Evolutionary conservation across 2,329 filamentous ascomycete species (phyloP).

Genomic region (Calonectria hawksworthii): DNA sequence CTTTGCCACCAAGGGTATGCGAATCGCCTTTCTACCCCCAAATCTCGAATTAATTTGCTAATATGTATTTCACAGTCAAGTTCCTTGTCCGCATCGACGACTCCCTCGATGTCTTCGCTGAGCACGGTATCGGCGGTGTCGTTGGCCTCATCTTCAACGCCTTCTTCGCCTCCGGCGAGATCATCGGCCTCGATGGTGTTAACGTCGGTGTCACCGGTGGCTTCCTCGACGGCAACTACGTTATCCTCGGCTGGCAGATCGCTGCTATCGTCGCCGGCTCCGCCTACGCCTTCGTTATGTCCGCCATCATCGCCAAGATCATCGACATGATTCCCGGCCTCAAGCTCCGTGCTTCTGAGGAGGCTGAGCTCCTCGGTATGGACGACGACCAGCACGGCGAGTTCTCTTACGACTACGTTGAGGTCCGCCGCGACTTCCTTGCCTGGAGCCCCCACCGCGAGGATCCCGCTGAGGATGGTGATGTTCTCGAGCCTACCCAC

Average conservation of each 20-base stretch:
- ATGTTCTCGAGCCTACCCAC: slow-evolving; percentile 75
- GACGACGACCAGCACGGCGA: slow-evolving; percentile 92
- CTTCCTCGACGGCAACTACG: slow-evolving; percentile 82
- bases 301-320: slow-evolving; percentile 78
- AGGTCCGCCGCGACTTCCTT: slow-evolving; percentile 89
- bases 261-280: slow-evolving; percentile 79
- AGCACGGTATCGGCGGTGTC: slow-evolving; percentile 78
- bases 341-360: slow-evolving; percentile 83
- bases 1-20: slow-evolving; percentile 72
- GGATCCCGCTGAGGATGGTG: slow-evolving; percentile 72
- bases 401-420: slow-evolving; percentile 92
- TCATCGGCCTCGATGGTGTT: slow-evolving; percentile 82
- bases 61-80: slow-evolving; percentile 59
- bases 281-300: slow-evolving; percentile 80
- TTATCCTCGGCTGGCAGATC: slow-evolving; percentile 83
- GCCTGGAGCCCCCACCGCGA: slow-evolving; percentile 85
- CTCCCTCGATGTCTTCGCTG: slow-evolving; percentile 79
- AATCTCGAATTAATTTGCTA: slow-evolving; percentile 26
- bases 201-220: slow-evolving; percentile 78
- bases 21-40: not conserved
- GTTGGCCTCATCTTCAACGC: slow-evolving; percentile 81
- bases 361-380: slow-evolving; percentile 89
- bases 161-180: slow-evolving; percentile 77
- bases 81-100: slow-evolving; percentile 76
- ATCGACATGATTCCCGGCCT: slow-evolving; percentile 85